Evolutionary conservation across 2,329 filamentous ascomycete species (phyloP).

Genomic region (Venturiaceae sp.): DNA sequence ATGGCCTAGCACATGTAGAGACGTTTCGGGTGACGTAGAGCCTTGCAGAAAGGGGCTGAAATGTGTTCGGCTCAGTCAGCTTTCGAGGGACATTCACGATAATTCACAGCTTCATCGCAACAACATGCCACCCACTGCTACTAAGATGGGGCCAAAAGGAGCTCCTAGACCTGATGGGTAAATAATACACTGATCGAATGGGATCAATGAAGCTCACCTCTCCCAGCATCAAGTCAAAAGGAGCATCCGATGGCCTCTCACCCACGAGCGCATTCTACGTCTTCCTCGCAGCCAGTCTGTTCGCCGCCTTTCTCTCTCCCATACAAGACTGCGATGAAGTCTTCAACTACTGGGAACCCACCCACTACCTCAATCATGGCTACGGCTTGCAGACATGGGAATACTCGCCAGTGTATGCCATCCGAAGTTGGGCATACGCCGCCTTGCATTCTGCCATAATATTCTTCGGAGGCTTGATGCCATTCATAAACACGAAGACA

Average conservation of each 20-base stretch:
- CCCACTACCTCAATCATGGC: conserved; percentile 86
- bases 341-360: conserved; percentile 98
- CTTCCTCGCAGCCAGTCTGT: conserved; percentile 62
- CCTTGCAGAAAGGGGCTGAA: too few relatives aligned
- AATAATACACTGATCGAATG: too few relatives aligned
- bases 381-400: conserved; percentile 98
- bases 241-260: conserved; percentile 33
- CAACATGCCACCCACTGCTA: neutral
- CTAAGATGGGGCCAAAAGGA: neutral
- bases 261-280: conserved; percentile 72
- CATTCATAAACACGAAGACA: conserved; percentile 34
- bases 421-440: conserved; percentile 91
- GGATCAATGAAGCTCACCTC: neutral
- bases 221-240: neutral
- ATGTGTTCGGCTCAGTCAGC: too few relatives aligned
- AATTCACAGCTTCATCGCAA: neutral
- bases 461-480: conserved; percentile 40
- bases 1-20: too few relatives aligned
- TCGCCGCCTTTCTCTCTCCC: conserved; percentile 74
- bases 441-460: conserved; percentile 64
- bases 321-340: conserved; percentile 98
- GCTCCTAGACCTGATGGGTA: too few relatives aligned
- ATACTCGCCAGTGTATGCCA: conserved; percentile 90
- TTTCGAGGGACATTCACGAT: neutral
- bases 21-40: too few relatives aligned